Base-by-base conservation (phyloP, 371 early-diverging fungal genomes). In the Saksenaea vasiformis region DNA sequence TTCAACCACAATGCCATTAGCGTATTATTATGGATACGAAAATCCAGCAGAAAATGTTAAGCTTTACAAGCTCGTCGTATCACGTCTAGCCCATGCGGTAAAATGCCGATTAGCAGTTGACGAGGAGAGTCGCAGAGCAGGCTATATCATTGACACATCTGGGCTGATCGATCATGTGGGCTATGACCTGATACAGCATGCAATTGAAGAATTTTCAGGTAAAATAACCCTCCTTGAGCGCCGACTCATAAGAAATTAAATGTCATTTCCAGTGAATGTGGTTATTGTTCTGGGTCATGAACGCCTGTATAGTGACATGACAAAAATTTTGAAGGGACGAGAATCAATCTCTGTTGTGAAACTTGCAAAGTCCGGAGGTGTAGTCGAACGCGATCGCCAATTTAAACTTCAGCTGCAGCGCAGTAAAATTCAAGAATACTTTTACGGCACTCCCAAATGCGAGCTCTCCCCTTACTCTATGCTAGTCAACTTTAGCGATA, bases 251-350 rank as follows among this genome's bases (percentile, higher is more conserved):
- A 54, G 57, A 7, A n/a, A 31, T 47, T 28, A 27, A 8, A 37
- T 15, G 54, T 15, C 35, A 27, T 15, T 31, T 35, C 4, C 67
- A 87, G 94, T 93, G 15, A 89, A 90, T 66, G 85, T 87, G 24
- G 81, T 98, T n/a, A 72, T 96, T 41, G 94, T 96, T 0, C 77
- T 98, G 15, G 98, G 96, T 3, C 92, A 95, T 66, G 98, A 98
- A 70, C 84, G 96, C 61, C 79, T 98, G 43, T 95, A 91, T 78
- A 94, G 93, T 64, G 91, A 93, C 54, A 85, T 97, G 77, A 76
- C 74, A 3, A 74, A 85, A 11, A 74, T 87, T 8, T 83, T 84
- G 36, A 71, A 67, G 22, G 74, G 82, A 47, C 70, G 77, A n/a
- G 17, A 70, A 2, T 72, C 71, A 9, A 72, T 95, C 0, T 72